Conservation (phyloP, 306 rosid species). For the Cucurbita ficifolia region DNA sequence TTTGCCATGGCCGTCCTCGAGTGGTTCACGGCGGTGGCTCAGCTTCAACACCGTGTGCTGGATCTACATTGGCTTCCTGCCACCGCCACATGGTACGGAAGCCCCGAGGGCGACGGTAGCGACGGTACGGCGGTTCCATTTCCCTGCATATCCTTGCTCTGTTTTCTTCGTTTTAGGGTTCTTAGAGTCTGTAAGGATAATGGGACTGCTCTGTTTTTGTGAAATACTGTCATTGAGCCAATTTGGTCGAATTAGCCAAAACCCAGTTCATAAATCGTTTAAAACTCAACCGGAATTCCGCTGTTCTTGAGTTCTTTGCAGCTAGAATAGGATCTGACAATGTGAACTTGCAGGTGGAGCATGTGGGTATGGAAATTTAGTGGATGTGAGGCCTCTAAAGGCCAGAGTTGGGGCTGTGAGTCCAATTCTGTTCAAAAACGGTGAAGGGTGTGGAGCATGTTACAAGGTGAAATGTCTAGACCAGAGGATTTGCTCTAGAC, state of each 20-base stretch:
- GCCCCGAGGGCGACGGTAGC: slow-evolving; percentile 94
- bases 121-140: slow-evolving; percentile 29
- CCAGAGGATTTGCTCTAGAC: slow-evolving; percentile 43
- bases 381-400: slow-evolving; percentile 71
- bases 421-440: slow-evolving; percentile 50
- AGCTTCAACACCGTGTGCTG: slow-evolving; percentile 11
- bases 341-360: slow-evolving; percentile 56
- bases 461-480: slow-evolving; percentile 79
- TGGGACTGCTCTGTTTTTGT: not conserved
- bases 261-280: not conserved
- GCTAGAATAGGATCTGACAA: not conserved
- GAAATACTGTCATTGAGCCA: not conserved
- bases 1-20: not conserved
- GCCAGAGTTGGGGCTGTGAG: slow-evolving; percentile 88
- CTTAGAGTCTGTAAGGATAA: not conserved
- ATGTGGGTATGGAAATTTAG: slow-evolving; percentile 72
- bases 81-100: slow-evolving; percentile 88
- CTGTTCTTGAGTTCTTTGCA: not conserved
- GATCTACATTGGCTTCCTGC: slow-evolving; percentile 64
- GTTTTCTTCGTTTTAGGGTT: not conserved
- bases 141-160: not conserved
- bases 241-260: not conserved
- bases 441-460: slow-evolving; percentile 89
- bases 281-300: not conserved
- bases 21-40: slow-evolving; percentile 8